phyloP scores from a whole-genome alignment of 1,284 basidiomycete genomes.

The Chondrostereum purpureum region DNA sequence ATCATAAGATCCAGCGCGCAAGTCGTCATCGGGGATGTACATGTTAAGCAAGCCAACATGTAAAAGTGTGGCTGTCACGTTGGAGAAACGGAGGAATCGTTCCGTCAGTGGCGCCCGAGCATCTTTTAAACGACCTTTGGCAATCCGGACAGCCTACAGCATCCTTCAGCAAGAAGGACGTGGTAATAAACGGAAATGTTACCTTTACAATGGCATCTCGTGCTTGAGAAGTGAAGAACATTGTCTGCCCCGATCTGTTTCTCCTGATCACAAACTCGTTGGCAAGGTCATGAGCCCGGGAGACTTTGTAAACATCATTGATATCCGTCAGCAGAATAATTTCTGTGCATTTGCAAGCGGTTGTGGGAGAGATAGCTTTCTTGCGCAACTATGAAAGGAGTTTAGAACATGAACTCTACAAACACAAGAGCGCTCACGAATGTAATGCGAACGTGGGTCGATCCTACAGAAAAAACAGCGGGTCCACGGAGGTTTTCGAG shows the following conservation, averaged over 20 bases:
- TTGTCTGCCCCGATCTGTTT: conserved; percentile 59
- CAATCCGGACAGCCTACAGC: conserved; percentile 54
- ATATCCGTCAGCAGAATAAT: conserved; percentile 74
- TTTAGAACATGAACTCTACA: conserved; percentile 8
- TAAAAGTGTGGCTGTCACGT: conserved; percentile 76
- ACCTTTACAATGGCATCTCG: conserved; percentile 77
- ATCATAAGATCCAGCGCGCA: conserved; percentile 74
- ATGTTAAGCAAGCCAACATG: conserved; percentile 79
- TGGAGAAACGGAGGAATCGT: conserved; percentile 70
- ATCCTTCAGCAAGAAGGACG: not conserved
- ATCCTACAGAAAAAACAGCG: conserved; percentile 54
- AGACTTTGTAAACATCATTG: conserved; percentile 79
- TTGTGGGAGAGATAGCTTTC: conserved; percentile 50
- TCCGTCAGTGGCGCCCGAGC: conserved; percentile 52
- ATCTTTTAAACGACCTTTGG: conserved; percentile 63
- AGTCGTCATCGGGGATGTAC: conserved; percentile 63
- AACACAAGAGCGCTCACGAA: conserved; percentile 37
- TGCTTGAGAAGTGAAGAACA: conserved; percentile 62
- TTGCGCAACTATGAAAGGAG: conserved; percentile 47
- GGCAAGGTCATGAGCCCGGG: conserved; percentile 58
- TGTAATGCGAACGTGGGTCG: conserved; percentile 62
- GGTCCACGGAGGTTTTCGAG: conserved; percentile 55
- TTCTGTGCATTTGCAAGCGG: conserved; percentile 71
- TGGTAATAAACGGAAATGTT: conserved; percentile 8
- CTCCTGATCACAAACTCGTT: conserved; percentile 78